Evolutionary conservation across 2,329 filamentous ascomycete genomes (phyloP).

Genomic region (Penicillium italicum): DNA sequence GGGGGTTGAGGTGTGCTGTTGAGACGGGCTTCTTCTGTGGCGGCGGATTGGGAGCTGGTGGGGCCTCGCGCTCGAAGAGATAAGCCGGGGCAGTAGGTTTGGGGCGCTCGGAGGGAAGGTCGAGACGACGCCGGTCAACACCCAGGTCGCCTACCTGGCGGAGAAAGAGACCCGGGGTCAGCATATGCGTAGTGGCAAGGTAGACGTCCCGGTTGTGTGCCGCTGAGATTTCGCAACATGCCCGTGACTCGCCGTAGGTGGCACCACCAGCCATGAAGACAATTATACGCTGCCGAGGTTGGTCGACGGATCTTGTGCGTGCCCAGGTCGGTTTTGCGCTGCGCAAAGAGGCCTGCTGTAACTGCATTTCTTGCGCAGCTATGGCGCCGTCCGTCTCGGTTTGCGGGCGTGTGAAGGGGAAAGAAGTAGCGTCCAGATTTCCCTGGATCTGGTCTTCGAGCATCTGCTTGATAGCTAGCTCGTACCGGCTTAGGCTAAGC

Average conservation of each 20-base stretch:
- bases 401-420: constrained; percentile 71
- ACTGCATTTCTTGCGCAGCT: constrained; percentile 48
- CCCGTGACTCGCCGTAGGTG: constrained; percentile 83
- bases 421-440: constrained; percentile 61
- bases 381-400: constrained; percentile 45
- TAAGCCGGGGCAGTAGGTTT: constrained; percentile 79
- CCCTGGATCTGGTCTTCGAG: constrained; percentile 70
- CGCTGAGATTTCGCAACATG: constrained; percentile 81
- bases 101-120: constrained; percentile 76
- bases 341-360: constrained; percentile 69
- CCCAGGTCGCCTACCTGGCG: constrained; percentile 78
- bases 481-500: constrained; percentile 80
- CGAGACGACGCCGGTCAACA: constrained; percentile 68
- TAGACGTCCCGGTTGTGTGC: constrained; percentile 76
- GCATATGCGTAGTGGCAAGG: constrained; percentile 86
- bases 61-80: constrained; percentile 70
- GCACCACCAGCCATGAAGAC: constrained; percentile 95
- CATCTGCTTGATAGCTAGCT: constrained; percentile 76
- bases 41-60: constrained; percentile 48
- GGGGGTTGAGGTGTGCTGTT: constrained; percentile 23
- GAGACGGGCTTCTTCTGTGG: constrained; percentile 23
- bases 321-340: constrained; percentile 96
- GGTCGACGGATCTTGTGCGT: constrained; percentile 68
- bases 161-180: constrained; percentile 77
- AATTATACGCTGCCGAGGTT: constrained; percentile 85